Base-by-base conservation (phyloP, 169 alveolate species). In the Plasmodium chabaudi region DNA sequence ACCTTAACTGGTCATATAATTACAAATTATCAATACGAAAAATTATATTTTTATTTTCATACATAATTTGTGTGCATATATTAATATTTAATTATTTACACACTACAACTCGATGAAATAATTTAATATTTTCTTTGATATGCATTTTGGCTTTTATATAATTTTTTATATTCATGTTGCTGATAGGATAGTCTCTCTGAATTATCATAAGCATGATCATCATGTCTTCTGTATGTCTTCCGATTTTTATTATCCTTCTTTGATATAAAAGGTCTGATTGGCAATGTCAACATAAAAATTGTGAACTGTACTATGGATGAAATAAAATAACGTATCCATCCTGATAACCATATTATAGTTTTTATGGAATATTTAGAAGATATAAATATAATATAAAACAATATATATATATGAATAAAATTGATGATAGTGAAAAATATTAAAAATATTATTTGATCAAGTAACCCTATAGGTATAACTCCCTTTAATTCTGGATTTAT, bases 401-500 rank as follows among this genome's bases (percentile, higher is more conserved):
- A 47, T 59, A 74, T 60, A 59, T 74, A 74, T 53, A 74, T 39
- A 44, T 74, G 88, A 21, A 74, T 74, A 27, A 55, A 34, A 60
- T 74, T 74, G 1, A 74, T 65, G 15, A 53, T 17, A 1, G 68
- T 74, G 21, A 74, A 74, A 34, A 74, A 74, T 60, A 74, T 59
- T 25, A 74, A 65, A 9, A 74, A 17, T 19, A 74, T 60, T 9
- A 74, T 49, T 53, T 74, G 72, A 46, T 74, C 88, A 4, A 15
- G 51, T 51, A 74, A 74, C 0, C 21, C 21, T 0, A 64, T 34
- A 9, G 88, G 72, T 6, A 74, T 74, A 1, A 74, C 44, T 27
- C 88, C 88, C 6, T 60, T 61, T 21, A 74, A 10, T 53, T 74
- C 74, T 74, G 88, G 88, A 23, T 74, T 74, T 74, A 74, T 74